phyloP scores from a whole-genome alignment of 169 alveolate genomes.

The Babesia ovata region DNA sequence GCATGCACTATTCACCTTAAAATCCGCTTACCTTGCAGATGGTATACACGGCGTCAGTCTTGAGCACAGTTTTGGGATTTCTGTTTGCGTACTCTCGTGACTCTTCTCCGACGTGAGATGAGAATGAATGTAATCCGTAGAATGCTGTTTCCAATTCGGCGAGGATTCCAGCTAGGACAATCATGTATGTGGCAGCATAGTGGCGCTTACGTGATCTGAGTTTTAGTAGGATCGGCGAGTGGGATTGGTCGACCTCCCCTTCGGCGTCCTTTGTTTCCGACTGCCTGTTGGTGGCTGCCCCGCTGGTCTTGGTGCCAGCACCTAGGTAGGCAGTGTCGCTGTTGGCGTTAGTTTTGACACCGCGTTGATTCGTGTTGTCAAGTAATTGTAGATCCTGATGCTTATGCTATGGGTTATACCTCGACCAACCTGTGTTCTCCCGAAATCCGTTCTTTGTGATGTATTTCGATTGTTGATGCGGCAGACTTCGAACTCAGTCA shows the following conservation, averaged over 20 bases:
- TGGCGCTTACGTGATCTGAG: slow-evolving; percentile 44
- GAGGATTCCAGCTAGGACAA: slow-evolving; percentile 32
- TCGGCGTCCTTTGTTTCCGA: background rate
- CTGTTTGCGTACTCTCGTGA: background rate
- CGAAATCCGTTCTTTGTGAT: background rate
- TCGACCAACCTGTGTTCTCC: background rate
- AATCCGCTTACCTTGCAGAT: slow-evolving; percentile 12
- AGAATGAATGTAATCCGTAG: slow-evolving; percentile 27
- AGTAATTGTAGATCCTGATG: no score
- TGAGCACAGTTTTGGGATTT: slow-evolving; percentile 28
- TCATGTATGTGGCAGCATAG: background rate
- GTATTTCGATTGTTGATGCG: no score
- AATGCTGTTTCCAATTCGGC: slow-evolving; percentile 58
- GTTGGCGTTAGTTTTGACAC: background rate
- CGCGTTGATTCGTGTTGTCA: background rate
- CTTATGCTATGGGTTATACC: no score
- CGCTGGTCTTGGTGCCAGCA: no score
- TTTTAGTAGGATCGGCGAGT: slow-evolving; percentile 12
- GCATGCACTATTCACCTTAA: no score
- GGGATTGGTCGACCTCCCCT: background rate
- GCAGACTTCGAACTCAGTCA: slow-evolving; percentile 46
- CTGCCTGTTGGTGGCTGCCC: background rate
- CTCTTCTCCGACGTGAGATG: background rate
- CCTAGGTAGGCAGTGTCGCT: background rate
- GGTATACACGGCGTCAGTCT: slow-evolving; percentile 24